These are phyloP conservation scores for Syzygium grande DNA, from an alignment of 345 rosid species.

Conservation along the genomic window DNA sequence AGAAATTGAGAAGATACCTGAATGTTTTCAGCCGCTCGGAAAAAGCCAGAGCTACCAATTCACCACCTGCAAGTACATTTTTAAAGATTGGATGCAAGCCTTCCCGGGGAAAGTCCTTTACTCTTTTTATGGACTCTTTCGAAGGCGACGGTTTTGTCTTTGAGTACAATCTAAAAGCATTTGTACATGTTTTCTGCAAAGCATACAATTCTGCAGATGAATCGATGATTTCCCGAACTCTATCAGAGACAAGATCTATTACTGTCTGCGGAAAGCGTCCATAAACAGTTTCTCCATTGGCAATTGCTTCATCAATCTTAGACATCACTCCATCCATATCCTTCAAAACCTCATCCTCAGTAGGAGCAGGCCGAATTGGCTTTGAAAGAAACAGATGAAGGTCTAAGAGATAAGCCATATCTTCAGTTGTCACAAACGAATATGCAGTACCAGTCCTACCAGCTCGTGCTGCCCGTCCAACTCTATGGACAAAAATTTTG, in stretches of 20 bases:
- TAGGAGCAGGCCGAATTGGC: constrained; percentile 78
- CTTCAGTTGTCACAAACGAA: constrained; percentile 87
- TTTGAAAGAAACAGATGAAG: constrained; percentile 93
- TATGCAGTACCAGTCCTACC: constrained; percentile 90
- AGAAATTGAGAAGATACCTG: constrained; percentile 31
- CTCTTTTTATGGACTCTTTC: constrained; percentile 84
- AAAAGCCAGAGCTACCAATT: constrained; percentile 84
- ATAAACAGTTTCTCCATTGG: constrained; percentile 80
- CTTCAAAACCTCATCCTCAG: constrained; percentile 86
- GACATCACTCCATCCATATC: constrained; percentile 67
- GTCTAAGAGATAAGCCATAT: constrained; percentile 81
- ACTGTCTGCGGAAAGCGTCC: constrained; percentile 88
- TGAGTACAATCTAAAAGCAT: constrained; percentile 85
- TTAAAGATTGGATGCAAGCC: constrained; percentile 88
- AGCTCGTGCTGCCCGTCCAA: constrained; percentile 94
- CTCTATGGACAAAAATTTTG: constrained; percentile 91
- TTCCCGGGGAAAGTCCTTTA: constrained; percentile 69
- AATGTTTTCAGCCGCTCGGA: constrained; percentile 76
- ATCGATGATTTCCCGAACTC: constrained; percentile 57
- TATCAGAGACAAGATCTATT: constrained; percentile 80
- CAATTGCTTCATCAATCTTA: constrained; percentile 63
- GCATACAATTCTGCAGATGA: constrained; percentile 69
- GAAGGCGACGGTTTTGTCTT: constrained; percentile 84
- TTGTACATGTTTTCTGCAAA: constrained; percentile 65
- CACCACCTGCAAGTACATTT: constrained; percentile 73